Evolutionary conservation across 192 early-diverging fungal genomes (phyloP).

Genomic region (Powellomyces hirtus): DNA sequence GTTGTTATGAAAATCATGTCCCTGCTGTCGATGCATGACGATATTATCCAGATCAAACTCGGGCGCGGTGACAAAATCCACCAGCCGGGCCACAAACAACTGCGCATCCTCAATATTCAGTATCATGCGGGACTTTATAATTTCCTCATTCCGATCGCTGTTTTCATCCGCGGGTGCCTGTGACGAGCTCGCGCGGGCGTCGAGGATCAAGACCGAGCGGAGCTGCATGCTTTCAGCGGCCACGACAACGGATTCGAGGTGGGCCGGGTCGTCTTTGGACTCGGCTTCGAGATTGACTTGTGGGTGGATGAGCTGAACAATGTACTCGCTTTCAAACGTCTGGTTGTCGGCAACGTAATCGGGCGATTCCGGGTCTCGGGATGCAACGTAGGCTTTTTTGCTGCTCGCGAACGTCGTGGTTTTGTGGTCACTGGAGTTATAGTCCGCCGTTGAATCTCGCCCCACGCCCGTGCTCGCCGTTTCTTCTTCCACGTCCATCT

Average conservation of each 20-base stretch:
- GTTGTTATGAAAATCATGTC: too few species aligned
- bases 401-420: slow-evolving; percentile 9
- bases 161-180: slow-evolving; percentile 35
- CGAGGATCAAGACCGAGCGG: slow-evolving; percentile 56
- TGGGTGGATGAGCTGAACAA: slow-evolving; percentile 67
- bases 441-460: slow-evolving; percentile 2
- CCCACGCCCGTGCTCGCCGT: neutral
- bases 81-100: slow-evolving; percentile 46
- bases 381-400: slow-evolving; percentile 32
- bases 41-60: slow-evolving; percentile 38
- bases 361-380: slow-evolving; percentile 44
- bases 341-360: slow-evolving; percentile 57
- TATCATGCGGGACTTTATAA: slow-evolving; percentile 64
- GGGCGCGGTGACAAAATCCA: slow-evolving; percentile 14
- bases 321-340: slow-evolving; percentile 52
- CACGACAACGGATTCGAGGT: slow-evolving; percentile 54
- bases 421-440: slow-evolving; percentile 21
- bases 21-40: slow-evolving; percentile 8
- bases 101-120: slow-evolving; percentile 65
- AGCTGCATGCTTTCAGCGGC: slow-evolving; percentile 60
- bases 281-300: slow-evolving; percentile 69
- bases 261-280: slow-evolving; percentile 28
- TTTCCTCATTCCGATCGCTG: slow-evolving; percentile 44
- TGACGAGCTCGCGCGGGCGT: slow-evolving; percentile 24
- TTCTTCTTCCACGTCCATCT: slow-evolving; percentile 30